Evolutionary conservation across 352 stramenopile species (phyloP), one percentile per base, ranked within the genome.

Genomic region (Globisporangium ultimum): DNA sequence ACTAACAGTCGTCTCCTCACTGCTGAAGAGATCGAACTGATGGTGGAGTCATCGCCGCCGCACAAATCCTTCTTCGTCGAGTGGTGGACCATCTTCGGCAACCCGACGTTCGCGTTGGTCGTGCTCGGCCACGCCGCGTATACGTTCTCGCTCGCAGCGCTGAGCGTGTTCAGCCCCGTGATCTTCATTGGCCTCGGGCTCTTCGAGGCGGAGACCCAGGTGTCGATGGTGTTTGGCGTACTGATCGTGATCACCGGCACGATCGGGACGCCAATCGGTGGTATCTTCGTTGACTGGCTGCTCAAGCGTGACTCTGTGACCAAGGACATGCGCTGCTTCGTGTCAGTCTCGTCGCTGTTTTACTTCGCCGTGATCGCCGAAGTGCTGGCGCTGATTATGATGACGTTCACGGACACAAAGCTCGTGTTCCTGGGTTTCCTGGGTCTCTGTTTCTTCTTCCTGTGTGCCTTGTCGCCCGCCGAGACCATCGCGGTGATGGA

Each of bases 131-230:
- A 96, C 59, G 82, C 87, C 13, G 82, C 85, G 2, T 96, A 95
- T 67, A 94, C 88, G 53, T 96, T 92, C 64, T 92, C 89, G 22
- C 57, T 97, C 28, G 88, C 83, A 11, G 87, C 83, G 2, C 72
- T 98, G 21, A 91, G 81, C 55, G 80, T 85, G 14, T 98, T 97
- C 63, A 91, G 83, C 34, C 86, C 86, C 2, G 72, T 80, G 22
- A 95, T 98, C 55, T 78, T 98, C 61, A 88, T 97, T 18, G 85
- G 87, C 2, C 70, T 98, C 22, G 88, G 89, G 11, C 75, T 97
- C n/a, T 96, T 96, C 53, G 66, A 81, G 36, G 84, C 68, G 4
- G 87, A 98, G 67, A 94, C 77, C 6, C 67, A 78, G 13, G 91
- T 95, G 22, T 87, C 88, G 9, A 75, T 92, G 5, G 76, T 93